Percentiles rank a stretch among this genome's conserved stretches.
phyloP scores from a whole-genome alignment of 768 basidiomycete species.

The Boletus insuetus region DNA sequence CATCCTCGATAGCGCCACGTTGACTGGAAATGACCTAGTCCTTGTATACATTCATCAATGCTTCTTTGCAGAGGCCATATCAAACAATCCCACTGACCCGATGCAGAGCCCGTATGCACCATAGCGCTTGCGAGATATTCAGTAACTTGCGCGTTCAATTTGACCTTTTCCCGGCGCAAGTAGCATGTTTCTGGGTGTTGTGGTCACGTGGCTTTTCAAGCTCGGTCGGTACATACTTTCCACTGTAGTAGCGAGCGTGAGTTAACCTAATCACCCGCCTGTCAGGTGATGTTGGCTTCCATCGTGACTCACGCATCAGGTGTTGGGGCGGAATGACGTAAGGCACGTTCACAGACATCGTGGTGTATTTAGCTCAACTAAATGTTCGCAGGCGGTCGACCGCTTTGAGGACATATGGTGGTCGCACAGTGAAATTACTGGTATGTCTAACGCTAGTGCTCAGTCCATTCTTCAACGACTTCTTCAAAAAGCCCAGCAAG shows the following conservation, averaged over 20 bases:
- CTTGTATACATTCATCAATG: slow-evolving; percentile 71
- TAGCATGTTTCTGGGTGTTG: slow-evolving; percentile 66
- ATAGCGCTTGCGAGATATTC: slow-evolving; percentile 61
- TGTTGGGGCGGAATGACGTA: slow-evolving; percentile 49
- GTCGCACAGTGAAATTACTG: slow-evolving; percentile 67
- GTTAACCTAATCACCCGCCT: not conserved
- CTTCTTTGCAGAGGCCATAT: slow-evolving; percentile 73
- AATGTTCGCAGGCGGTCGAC: slow-evolving; percentile 44
- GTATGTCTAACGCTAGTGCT: slow-evolving; percentile 35
- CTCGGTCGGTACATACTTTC: slow-evolving; percentile 43
- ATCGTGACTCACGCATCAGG: slow-evolving; percentile 67
- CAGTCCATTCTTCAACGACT: slow-evolving; percentile 67
- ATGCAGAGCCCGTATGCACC: slow-evolving; percentile 66
- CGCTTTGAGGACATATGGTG: slow-evolving; percentile 62
- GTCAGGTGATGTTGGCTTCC: slow-evolving; percentile 71
- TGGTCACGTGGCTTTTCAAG: slow-evolving; percentile 75
- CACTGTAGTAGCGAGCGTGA: not conserved
- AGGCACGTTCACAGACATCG: slow-evolving; percentile 12
- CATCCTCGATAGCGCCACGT: not conserved
- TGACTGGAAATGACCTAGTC: slow-evolving; percentile 36
- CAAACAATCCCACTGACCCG: slow-evolving; percentile 61
- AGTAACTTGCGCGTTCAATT: slow-evolving; percentile 47
- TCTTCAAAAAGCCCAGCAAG: slow-evolving; percentile 56
- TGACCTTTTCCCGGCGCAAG: slow-evolving; percentile 50
- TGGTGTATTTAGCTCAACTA: not conserved